phyloP scores from a whole-genome alignment of 208 protist genomes.

The Leptomonas pyrrhocoris region DNA sequence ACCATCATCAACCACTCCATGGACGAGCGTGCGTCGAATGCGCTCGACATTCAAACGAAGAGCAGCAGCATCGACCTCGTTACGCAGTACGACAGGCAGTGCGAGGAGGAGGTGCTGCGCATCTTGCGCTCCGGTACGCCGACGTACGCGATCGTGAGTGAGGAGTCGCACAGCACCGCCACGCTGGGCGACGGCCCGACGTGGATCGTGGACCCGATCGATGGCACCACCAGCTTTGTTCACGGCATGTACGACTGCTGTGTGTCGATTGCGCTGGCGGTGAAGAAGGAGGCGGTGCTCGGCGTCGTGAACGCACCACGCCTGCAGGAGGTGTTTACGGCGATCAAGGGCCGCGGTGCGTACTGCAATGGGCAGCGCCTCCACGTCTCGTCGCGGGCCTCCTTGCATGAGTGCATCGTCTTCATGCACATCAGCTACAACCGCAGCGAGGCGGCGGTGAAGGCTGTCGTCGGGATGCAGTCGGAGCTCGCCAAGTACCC shows the following conservation, averaged over 20 bases:
- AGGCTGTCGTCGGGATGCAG: constrained; percentile 64
- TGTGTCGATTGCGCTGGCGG: constrained; percentile 81
- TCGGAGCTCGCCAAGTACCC: constrained; percentile 58
- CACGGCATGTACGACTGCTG: constrained; percentile 88
- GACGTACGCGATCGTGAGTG: constrained; percentile 65
- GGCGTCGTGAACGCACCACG: constrained; percentile 81
- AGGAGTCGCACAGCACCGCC: constrained; percentile 50
- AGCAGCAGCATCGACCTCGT: constrained; percentile 64
- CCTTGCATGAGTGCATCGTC: constrained; percentile 64
- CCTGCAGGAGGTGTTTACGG: constrained; percentile 82
- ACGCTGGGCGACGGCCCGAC: constrained; percentile 60
- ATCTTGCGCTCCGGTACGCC: constrained; percentile 65
- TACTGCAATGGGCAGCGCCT: constrained; percentile 89
- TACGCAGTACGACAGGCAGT: constrained; percentile 78
- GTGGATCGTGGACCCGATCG: constrained; percentile 88
- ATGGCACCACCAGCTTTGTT: constrained; percentile 80
- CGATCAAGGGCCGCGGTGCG: constrained; percentile 76
- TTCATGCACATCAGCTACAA: constrained; percentile 69
- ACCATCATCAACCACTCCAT: constrained; percentile 67
- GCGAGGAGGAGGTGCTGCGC: constrained; percentile 73
- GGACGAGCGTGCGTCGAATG: constrained; percentile 40
- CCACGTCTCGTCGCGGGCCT: constrained; percentile 57
- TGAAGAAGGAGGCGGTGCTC: constrained; percentile 73
- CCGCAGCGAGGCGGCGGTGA: constrained; percentile 49
- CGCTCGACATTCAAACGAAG: constrained; percentile 47